These are phyloP conservation scores for Fusarium tanahbumbuense DNA, from an alignment of 2,329 filamentous ascomycete genomes.

Conservation along the genomic window DNA sequence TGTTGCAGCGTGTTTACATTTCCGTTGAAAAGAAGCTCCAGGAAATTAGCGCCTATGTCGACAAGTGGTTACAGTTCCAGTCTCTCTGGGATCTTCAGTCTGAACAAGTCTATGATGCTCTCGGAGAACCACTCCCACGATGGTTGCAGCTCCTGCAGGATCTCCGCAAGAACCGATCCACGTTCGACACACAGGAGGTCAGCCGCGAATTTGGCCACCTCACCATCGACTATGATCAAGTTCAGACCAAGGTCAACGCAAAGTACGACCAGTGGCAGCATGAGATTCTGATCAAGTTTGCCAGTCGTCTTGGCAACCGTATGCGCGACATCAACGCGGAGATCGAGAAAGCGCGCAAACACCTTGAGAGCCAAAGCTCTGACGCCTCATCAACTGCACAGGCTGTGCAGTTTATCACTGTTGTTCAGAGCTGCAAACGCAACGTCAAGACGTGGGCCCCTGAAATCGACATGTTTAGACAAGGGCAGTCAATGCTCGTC, in stretches of 20 bases:
- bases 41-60: slow-evolving; percentile 86
- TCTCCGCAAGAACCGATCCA: slow-evolving; percentile 92
- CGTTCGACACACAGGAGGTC: slow-evolving; percentile 97
- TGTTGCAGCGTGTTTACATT: slow-evolving; percentile 82
- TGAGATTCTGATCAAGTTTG: slow-evolving; percentile 95
- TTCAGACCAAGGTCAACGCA: slow-evolving; percentile 97
- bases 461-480: slow-evolving; percentile 94
- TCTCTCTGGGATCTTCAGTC: slow-evolving; percentile 98
- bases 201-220: slow-evolving; percentile 93
- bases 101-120: slow-evolving; percentile 91
- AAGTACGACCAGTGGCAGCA: slow-evolving; percentile 99
- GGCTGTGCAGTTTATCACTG: slow-evolving; percentile 97
- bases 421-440: slow-evolving; percentile 94
- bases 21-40: slow-evolving; percentile 85
- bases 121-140: slow-evolving; percentile 89
- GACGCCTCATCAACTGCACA: slow-evolving; percentile 96
- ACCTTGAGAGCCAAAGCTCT: slow-evolving; percentile 90
- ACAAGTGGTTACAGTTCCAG: slow-evolving; percentile 99
- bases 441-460: slow-evolving; percentile 95
- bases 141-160: slow-evolving; percentile 98
- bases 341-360: slow-evolving; percentile 87
- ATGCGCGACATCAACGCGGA: slow-evolving; percentile 95
- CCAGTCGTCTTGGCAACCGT: slow-evolving; percentile 84
- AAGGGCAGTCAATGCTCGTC: slow-evolving; percentile 91
- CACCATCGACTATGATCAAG: slow-evolving; percentile 97